Evolutionary conservation across 164 flowering plant species (phyloP), one percentile per base, ranked within the genome.

Genomic region (Umbellularia californica): DNA sequence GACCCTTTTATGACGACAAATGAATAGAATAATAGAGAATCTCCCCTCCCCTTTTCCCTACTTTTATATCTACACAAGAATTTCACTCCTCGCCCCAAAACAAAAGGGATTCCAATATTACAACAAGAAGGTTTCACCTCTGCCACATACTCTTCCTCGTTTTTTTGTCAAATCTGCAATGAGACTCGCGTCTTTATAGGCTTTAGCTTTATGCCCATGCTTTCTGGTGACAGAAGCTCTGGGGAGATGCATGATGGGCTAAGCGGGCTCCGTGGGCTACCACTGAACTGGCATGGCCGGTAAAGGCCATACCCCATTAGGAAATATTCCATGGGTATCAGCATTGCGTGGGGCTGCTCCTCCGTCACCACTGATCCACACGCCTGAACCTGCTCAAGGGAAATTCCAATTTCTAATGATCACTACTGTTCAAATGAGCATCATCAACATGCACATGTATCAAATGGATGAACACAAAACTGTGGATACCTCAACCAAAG

Each of bases 351-450:
- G 9, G 97, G 99, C 78, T 95, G 97, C 83, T 95, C 99, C 67
- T 95, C 97, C 22, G 99, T 95, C 81, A 95, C 99, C 93, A 93
- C 83, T 30, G 99, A 91, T 71, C 99, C 99, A 78, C 99, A 95
- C 19, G 92, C 86, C 79, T 93, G 97, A 55, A 95, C 99, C 99
- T 95, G 85, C 50, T 41, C 47, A 41, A 41, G 47, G 47, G 47
- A 5, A 27, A 28, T 41, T 25, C 35, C 73, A 60, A 41, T 41
- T 41, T 58, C 41, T 51, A 41, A 12, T 25, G 20, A 20, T 41
- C 47, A 41, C 11, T 41, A 9, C 47, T 41, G 47, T 7, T 41
- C 47, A 41, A 7, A 65, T 62, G 68, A 75, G 50, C 67, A 23
- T 41, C 19, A 9, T 65, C 52, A 69, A 11, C 24, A 25, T 22